Percentiles rank a stretch among this genome's conserved stretches.
These are phyloP conservation scores for Aspergillus alliaceus DNA, from an alignment of 2,329 filamentous ascomycete genomes.

Conservation along the genomic window DNA sequence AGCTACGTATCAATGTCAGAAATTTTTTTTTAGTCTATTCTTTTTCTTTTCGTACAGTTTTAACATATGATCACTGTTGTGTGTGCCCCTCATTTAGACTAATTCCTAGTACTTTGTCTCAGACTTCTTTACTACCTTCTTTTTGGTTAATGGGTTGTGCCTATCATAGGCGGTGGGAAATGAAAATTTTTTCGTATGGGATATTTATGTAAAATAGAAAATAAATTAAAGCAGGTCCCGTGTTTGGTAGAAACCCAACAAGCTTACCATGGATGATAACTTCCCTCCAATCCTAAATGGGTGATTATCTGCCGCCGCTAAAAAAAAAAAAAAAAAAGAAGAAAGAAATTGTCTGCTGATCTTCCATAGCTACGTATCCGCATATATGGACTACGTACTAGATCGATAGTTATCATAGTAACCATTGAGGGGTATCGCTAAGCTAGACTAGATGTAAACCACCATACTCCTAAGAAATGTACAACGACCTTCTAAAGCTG, in stretches of 20 bases:
- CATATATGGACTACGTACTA: background rate
- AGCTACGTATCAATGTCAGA: background rate
- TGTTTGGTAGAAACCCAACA: constrained; percentile 8
- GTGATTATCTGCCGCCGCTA: constrained; percentile 14
- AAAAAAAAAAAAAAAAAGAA: no score
- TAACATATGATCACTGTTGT: background rate
- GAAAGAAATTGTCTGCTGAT: constrained; percentile 10
- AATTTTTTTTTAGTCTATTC: background rate
- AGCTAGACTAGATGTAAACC: constrained; percentile 2
- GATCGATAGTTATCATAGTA: background rate
- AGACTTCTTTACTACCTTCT: background rate
- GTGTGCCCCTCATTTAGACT: constrained; percentile 4
- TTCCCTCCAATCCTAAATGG: constrained; percentile 11
- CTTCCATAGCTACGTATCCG: constrained; percentile 8
- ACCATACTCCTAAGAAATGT: background rate
- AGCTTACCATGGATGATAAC: constrained; percentile 13
- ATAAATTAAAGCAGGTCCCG: background rate
- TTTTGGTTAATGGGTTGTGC: background rate
- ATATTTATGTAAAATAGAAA: background rate
- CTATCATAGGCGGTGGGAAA: background rate
- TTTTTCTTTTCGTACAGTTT: background rate
- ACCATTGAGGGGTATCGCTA: constrained; percentile 9
- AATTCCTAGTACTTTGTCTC: background rate
- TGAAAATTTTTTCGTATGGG: background rate
- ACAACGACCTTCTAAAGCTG: background rate